phyloP scores from a whole-genome alignment of 2,329 filamentous ascomycete genomes.

The Epichloe gansuensis region DNA sequence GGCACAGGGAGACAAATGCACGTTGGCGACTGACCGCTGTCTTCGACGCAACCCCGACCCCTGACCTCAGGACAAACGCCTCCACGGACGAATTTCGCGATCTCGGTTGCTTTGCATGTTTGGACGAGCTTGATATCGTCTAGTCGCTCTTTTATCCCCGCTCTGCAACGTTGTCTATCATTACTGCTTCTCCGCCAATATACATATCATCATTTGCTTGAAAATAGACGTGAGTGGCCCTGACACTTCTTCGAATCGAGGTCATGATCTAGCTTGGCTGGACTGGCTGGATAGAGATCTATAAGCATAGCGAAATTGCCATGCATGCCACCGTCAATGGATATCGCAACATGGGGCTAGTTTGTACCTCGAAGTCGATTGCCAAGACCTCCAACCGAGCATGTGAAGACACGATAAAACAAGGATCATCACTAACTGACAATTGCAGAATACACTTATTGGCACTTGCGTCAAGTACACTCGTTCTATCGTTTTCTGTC shows the following conservation, averaged over 20 bases:
- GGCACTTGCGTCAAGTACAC: slow-evolving; percentile 46
- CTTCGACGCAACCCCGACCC: slow-evolving; percentile 11
- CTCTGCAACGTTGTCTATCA: not conserved
- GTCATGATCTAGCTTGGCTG: not conserved
- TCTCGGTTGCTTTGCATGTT: slow-evolving; percentile 14
- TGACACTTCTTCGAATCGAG: not conserved
- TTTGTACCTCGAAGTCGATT: not conserved
- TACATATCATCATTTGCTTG: slow-evolving; percentile 6
- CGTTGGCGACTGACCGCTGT: slow-evolving; percentile 17
- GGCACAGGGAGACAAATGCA: slow-evolving; percentile 21
- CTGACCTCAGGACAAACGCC: slow-evolving; percentile 8
- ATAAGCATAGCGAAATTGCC: not conserved
- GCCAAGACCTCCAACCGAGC: not conserved
- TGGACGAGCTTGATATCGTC: slow-evolving; percentile 24
- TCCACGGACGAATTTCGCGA: slow-evolving; percentile 16
- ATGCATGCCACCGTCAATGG: not conserved
- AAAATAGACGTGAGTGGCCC: slow-evolving; percentile 11
- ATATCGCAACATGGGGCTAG: not conserved
- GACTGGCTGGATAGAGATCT: not conserved
- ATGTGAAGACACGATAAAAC: not conserved
- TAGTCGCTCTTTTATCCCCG: slow-evolving; percentile 31
- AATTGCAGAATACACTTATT: slow-evolving; percentile 33
- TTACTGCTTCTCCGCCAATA: slow-evolving; percentile 4
- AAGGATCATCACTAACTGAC: slow-evolving; percentile 7
- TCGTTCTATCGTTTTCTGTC: slow-evolving; percentile 41